A percentile compares a stretch with the other conserved stretches of the same genome.
Evolutionary conservation across 352 stramenopile genomes (phyloP).

Genomic region (Pythium insidiosum): DNA sequence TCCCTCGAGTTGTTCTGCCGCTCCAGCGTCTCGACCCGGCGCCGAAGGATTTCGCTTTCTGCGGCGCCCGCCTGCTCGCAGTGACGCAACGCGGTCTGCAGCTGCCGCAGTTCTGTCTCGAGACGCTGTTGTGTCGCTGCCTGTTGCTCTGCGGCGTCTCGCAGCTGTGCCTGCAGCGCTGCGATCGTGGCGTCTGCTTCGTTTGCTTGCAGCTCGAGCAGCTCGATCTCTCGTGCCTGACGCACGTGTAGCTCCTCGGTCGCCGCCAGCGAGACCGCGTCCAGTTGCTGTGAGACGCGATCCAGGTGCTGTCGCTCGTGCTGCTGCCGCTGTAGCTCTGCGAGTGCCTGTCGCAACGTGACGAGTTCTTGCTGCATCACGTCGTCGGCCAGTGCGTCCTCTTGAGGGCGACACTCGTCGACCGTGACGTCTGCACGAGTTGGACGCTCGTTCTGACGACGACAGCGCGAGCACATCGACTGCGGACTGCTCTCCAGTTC

Average conservation of each 20-base stretch:
- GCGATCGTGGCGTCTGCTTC: constrained; percentile 21
- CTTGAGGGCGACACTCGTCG: no score
- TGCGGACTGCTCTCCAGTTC: constrained; percentile 26
- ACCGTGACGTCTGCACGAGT: no score
- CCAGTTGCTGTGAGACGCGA: constrained; percentile 14
- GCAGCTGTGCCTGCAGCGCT: constrained; percentile 7
- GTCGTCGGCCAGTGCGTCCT: constrained; percentile 8
- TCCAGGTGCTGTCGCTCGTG: constrained; percentile 15
- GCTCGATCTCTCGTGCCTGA: constrained; percentile 24
- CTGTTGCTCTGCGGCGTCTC: constrained; percentile 1
- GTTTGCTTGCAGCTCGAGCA: constrained; percentile 21
- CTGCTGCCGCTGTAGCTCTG: constrained; percentile 26
- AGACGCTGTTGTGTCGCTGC: background rate
- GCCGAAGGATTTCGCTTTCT: constrained; percentile 49
- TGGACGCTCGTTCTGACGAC: background rate
- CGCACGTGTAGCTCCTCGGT: constrained; percentile 12
- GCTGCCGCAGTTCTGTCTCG: background rate
- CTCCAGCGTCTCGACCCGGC: constrained; percentile 20
- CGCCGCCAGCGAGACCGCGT: background rate
- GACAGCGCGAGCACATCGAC: background rate
- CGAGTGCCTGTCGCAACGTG: constrained; percentile 27
- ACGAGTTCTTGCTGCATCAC: constrained; percentile 46
- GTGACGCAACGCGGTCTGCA: background rate
- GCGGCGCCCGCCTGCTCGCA: constrained; percentile 12
- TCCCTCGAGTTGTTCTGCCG: constrained; percentile 19